Base-by-base conservation (phyloP, 257 asterid genomes). In the Fraxinus cuspidata region DNA sequence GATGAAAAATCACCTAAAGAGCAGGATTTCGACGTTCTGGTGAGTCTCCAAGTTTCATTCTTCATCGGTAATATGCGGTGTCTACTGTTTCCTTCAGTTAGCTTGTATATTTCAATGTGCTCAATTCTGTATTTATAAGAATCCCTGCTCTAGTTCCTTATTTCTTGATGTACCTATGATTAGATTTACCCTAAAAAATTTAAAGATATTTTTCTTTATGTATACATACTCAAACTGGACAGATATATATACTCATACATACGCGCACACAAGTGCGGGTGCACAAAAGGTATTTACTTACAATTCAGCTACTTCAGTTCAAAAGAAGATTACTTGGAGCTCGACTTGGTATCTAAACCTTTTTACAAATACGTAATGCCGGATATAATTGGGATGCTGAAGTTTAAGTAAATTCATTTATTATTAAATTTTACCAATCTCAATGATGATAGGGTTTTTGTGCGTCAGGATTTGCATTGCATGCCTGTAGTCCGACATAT, bases 1-100 rank as follows among this genome's bases (percentile, higher is more conserved):
- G 99, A 94, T 83, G 99, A 94, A 81, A 94, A 94, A 79, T 85
- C 99, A 74, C 99, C 99, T 56, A 94, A 94, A 86, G 99, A 94
- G 87, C 96, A 90, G 86, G 99, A 94, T 83, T 94, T 94, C 83
- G 99, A 94, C 88, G 88, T 86, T 83, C 86, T 94, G 88, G 99
- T 94, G 76, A 88, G 96, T 86, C 70, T 79, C 75, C 73, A 28
- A 31, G 32, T 79, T 53, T 80, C 68, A 69, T 80, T 71, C 56
- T 64, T 42, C 73, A 58, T 76, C 58, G 37, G n/a, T 70, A 44
- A 34, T 83, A 49, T 10, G 12, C 8, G 27, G 15, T 19, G 23
- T 35, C 12, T 25, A 64, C 38, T 37, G 74, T 69, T 70, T 65
- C 76, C 70, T 28, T 81, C 35, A 37, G 37, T 53, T 72, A 15